Base-by-base conservation (phyloP, 202 grass and related monocot genomes). In the Alloteropsis angusta region DNA sequence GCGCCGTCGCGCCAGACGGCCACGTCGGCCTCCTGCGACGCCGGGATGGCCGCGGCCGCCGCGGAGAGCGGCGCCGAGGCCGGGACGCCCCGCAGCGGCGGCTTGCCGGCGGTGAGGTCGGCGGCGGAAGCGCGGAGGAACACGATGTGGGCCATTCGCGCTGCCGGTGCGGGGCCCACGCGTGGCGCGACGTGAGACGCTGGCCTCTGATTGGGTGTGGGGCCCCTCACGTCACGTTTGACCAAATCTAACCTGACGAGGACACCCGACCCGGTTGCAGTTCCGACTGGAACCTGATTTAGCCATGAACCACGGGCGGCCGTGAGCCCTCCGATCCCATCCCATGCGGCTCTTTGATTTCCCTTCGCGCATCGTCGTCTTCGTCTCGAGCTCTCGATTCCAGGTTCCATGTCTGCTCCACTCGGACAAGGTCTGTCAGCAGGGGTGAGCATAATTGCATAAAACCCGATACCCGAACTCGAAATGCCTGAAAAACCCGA, bases 71-170 rank as follows among this genome's bases (percentile, higher is more conserved):
- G 74, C 12, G 84, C 84, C 61, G 87, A 86, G 0, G 80, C 84
- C 25, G 76, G 76, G 39, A 87, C 77, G 41, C 86, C 86, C 17
- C 34, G 66, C 12, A 81, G 86, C 72, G 87, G 37, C 22, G 80
- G 76, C 84, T 92, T 92, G 60, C 90, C 90, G 50, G 85, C 76
- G 19, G 90, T 92, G 52, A 92, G 86, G 52, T 92, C 90, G 41
- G 71, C 76, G 13, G 83, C 79, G 37, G 71, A 66, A 7, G 87
- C 68, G 72, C 70, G 77, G 80, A 78, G 83, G 83, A 89, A 80
- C 72, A 89, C 84, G 37, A 92, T 49, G 80, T 77, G 71, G 84
- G 83, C 80, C 90, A 92, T 92, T 48, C 58, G 58, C 30, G n/a
- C 26, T 16, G 61, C 19, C 16, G 39, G 34, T 42, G 34, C 7